Base-by-base conservation (phyloP, 2,329 filamentous ascomycete genomes). In the Aspergillus flavus region DNA sequence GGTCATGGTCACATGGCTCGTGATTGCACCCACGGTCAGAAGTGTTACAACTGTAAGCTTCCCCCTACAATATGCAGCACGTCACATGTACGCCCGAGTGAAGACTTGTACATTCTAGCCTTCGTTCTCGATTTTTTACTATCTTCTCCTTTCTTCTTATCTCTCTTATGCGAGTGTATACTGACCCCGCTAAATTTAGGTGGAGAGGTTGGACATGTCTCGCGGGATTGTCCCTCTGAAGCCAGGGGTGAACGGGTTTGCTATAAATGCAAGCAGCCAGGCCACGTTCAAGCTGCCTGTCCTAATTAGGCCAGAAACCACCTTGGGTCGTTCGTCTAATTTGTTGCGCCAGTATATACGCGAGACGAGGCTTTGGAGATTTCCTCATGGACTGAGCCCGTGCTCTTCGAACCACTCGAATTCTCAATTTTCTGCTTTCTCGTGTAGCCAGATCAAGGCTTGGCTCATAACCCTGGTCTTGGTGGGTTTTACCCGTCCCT, bases 1-100 rank as follows among this genome's bases (percentile, higher is more conserved):
- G 95, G 95, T 70, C 94, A 93, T 78, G 94, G 94, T 76, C 95
- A 99, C 85, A 94, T 97, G 91, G 94, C 92, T 78, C 91, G 94
- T 86, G 95, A 98, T 83, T 99, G 95, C 83, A 96, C 94, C 74
- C 96, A 98, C 81, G 95, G 95, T 75, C 94, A 96, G 86, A 98
- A 98, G 87, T 99, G 95, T 90, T 99, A 98, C 89, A 97, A 97
- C 89, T 98, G 95, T 89, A 77, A 77, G 85, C 23, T 34, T 19
- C 34, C 7, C 30, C 34, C 12, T 23, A 6, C 32, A n/a, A n/a
- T 41, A n/a, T 52, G 19, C 45, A 23, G 3, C 11, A 39, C 39
- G 30, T 11, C 14, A 57, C 6, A n/a, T n/a, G 16, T 41, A 41
- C 39, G 6, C 39, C 39, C n/a, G 19, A n/a, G 39, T 19, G 16